Conservation (phyloP, 805 yeast species). For the Candida xyloterini region DNA sequence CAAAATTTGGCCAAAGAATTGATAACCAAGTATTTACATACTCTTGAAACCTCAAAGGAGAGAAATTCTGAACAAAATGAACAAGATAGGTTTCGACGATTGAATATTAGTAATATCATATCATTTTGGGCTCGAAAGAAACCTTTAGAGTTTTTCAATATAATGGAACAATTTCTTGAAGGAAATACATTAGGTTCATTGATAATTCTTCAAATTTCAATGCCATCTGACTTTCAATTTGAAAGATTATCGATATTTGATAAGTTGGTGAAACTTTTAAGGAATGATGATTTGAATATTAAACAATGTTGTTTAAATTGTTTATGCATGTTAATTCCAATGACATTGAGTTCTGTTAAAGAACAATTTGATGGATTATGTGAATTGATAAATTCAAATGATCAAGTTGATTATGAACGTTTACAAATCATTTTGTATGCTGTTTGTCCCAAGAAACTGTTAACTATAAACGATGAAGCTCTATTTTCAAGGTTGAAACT, state of each 20-base stretch:
- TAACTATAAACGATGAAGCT: background rate
- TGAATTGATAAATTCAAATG: background rate
- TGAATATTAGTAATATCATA: conserved; percentile 42
- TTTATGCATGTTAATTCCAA: background rate
- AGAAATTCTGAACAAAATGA: conserved; percentile 38
- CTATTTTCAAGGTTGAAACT: background rate
- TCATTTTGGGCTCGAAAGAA: conserved; percentile 40
- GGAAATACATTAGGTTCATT: background rate
- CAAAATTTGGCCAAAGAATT: conserved; percentile 15
- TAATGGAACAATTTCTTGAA: conserved; percentile 36
- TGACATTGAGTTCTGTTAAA: background rate
- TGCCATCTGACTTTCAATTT: background rate
- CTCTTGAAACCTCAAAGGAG: conserved; percentile 6
- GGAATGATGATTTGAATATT: background rate
- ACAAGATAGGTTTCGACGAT: conserved; percentile 44
- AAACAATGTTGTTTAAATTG: background rate
- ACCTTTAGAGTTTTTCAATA: conserved; percentile 36
- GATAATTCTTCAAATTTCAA: background rate
- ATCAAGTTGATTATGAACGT: background rate
- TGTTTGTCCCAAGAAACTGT: background rate
- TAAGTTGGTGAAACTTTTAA: background rate
- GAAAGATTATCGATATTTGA: background rate
- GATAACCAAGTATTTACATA: conserved; percentile 25
- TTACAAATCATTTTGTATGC: conserved; percentile 2
- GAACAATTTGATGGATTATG: background rate